Conservation (phyloP, 768 basidiomycete species). For the Termitomyces sp. region DNA sequence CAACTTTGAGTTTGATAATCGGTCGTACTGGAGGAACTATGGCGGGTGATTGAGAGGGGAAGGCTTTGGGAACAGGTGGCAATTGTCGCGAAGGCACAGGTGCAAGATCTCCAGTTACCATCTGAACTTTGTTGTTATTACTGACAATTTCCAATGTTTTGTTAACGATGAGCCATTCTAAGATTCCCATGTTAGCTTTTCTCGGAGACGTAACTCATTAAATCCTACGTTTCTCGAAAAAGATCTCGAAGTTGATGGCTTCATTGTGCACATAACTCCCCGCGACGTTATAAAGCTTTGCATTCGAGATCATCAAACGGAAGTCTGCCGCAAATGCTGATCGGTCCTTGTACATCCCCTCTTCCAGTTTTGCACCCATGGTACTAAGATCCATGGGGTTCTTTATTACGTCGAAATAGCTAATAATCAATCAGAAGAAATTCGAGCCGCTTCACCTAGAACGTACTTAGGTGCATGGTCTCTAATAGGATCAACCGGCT, state of each 20-base stretch:
- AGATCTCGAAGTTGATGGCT: conserved; percentile 67
- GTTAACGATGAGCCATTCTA: conserved; percentile 86
- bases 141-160: conserved; percentile 68
- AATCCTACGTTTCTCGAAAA: conserved; percentile 82
- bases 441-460: neutral
- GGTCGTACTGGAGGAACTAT: conserved; percentile 38
- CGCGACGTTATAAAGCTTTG: conserved; percentile 75
- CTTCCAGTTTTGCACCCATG: conserved; percentile 80
- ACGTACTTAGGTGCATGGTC: conserved; percentile 85
- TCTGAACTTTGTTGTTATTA: conserved; percentile 25
- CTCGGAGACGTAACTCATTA: neutral
- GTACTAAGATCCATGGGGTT: conserved; percentile 94
- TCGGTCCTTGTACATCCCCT: conserved; percentile 81
- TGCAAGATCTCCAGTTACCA: conserved; percentile 16
- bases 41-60: conserved; percentile 22
- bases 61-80: conserved; percentile 35
- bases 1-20: conserved; percentile 66
- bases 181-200: neutral
- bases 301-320: conserved; percentile 82
- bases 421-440: conserved; percentile 25
- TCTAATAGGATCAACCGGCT: conserved; percentile 94
- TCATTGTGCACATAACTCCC: conserved; percentile 72
- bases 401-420: conserved; percentile 89
- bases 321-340: conserved; percentile 85
- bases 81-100: conserved; percentile 29